Percentiles rank a stretch among this genome's conserved stretches.
phyloP scores from a whole-genome alignment of 1,284 basidiomycete species.

The Fomitopsis schrenkii region DNA sequence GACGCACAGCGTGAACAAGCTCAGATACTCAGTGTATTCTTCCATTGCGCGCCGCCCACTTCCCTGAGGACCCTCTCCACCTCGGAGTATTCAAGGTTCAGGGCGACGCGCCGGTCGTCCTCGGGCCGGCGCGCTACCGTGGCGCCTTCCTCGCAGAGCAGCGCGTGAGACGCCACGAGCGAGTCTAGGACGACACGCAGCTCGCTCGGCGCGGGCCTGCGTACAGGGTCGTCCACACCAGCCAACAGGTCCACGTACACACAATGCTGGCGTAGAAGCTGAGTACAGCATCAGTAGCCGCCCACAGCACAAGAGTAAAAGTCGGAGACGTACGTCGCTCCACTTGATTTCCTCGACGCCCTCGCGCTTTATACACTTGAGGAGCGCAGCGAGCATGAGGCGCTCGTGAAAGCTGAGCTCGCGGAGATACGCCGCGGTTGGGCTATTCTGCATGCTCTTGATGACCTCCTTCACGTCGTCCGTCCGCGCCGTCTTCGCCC shows the following conservation, averaged over 20 bases:
- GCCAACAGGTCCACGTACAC: constrained; percentile 57
- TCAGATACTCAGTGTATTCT: constrained; percentile 42
- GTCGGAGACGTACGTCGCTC: constrained; percentile 56
- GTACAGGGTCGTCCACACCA: constrained; percentile 43
- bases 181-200: constrained; percentile 62
- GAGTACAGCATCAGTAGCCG: constrained; percentile 1
- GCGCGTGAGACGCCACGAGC: constrained; percentile 64
- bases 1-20: not conserved
- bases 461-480: constrained; percentile 82
- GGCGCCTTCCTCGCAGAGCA: constrained; percentile 64
- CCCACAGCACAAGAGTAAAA: not conserved
- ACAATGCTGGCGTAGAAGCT: constrained; percentile 69
- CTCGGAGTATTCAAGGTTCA: constrained; percentile 69
- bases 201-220: constrained; percentile 53
- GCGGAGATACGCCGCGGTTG: constrained; percentile 78
- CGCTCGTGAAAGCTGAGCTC: constrained; percentile 85
- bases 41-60: constrained; percentile 67
- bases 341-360: constrained; percentile 88
- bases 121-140: constrained; percentile 47
- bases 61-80: constrained; percentile 74
- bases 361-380: constrained; percentile 79
- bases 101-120: constrained; percentile 55
- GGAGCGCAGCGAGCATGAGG: constrained; percentile 83
- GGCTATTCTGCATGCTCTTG: constrained; percentile 88
- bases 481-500: constrained; percentile 56